Evolutionary conservation across 2,329 filamentous ascomycete species (phyloP).

Genomic region (Phialophora tarda): DNA sequence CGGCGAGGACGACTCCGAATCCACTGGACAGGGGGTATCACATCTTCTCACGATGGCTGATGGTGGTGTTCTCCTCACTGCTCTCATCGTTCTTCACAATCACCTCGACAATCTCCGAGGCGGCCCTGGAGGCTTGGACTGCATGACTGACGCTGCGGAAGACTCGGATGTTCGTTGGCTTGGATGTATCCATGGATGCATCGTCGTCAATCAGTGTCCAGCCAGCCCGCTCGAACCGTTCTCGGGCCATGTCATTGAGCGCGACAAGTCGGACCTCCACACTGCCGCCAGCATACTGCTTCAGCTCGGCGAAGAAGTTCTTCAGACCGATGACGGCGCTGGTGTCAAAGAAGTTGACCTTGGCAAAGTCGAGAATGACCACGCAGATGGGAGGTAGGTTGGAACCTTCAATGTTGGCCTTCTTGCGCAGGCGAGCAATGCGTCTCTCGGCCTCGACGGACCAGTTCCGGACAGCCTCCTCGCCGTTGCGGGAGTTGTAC

Average conservation of each 20-base stretch:
- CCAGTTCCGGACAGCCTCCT: slow-evolving; percentile 57
- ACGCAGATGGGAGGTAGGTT: slow-evolving; percentile 52
- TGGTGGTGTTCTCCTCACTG: slow-evolving; percentile 28
- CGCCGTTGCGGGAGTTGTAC: slow-evolving; percentile 47
- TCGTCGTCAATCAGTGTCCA: slow-evolving; percentile 41
- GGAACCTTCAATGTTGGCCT: slow-evolving; percentile 45
- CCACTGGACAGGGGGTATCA: slow-evolving; percentile 1
- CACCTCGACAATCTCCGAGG: slow-evolving; percentile 30
- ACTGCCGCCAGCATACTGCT: slow-evolving; percentile 55
- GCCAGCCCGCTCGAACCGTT: slow-evolving; percentile 45
- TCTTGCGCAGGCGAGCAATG: slow-evolving; percentile 54
- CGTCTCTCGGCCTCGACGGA: slow-evolving; percentile 59
- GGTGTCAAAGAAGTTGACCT: slow-evolving; percentile 60
- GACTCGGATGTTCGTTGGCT: slow-evolving; percentile 22
- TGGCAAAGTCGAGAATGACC: slow-evolving; percentile 60
- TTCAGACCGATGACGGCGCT: slow-evolving; percentile 59
- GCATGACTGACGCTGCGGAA: slow-evolving; percentile 35
- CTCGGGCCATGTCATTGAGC: slow-evolving; percentile 50
- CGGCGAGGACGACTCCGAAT: not conserved
- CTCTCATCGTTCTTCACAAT: slow-evolving; percentile 29
- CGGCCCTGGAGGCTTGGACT: slow-evolving; percentile 25
- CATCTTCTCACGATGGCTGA: slow-evolving; percentile 32
- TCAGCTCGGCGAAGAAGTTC: slow-evolving; percentile 56
- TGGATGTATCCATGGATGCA: slow-evolving; percentile 13
- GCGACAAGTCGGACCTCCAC: slow-evolving; percentile 58